Evolutionary conservation across 2,329 filamentous ascomycete genomes (phyloP).

Genomic region (Cyphellophora attinorum): DNA sequence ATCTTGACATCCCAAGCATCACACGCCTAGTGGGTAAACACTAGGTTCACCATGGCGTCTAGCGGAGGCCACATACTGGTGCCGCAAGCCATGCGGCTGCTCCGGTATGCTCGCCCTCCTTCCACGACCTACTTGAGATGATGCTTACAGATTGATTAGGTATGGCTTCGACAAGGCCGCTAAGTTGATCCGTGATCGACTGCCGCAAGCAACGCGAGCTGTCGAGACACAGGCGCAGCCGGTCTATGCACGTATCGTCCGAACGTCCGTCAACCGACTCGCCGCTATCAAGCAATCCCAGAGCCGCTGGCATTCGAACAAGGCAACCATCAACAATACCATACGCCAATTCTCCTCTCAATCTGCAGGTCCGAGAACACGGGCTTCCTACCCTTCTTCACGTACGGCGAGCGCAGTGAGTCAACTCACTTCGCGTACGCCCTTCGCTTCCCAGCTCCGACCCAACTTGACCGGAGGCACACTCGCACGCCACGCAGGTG

Average conservation of each 20-base stretch:
- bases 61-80: constrained; percentile 40
- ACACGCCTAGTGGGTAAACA: constrained; percentile 16
- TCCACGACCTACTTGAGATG: no score
- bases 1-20: constrained; percentile 4
- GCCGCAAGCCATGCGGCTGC: constrained; percentile 39
- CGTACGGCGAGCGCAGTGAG: constrained; percentile 46
- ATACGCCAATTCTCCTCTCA: constrained; percentile 43
- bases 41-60: constrained; percentile 32
- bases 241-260: constrained; percentile 44
- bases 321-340: constrained; percentile 29
- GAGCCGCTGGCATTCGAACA: constrained; percentile 54
- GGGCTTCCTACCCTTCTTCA: constrained; percentile 46
- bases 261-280: constrained; percentile 52
- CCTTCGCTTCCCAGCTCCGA: constrained; percentile 79
- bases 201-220: constrained; percentile 26
- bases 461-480: constrained; percentile 87
- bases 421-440: constrained; percentile 63
- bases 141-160: constrained; percentile 32
- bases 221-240: constrained; percentile 38
- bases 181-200: constrained; percentile 30
- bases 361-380: constrained; percentile 33
- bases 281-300: constrained; percentile 56
- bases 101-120: no score
- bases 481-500: constrained; percentile 73
- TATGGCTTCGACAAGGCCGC: constrained; percentile 39